Evolutionary conservation across 192 early-diverging fungal species (phyloP).

Genomic region (Umbelopsis ramanniana): DNA sequence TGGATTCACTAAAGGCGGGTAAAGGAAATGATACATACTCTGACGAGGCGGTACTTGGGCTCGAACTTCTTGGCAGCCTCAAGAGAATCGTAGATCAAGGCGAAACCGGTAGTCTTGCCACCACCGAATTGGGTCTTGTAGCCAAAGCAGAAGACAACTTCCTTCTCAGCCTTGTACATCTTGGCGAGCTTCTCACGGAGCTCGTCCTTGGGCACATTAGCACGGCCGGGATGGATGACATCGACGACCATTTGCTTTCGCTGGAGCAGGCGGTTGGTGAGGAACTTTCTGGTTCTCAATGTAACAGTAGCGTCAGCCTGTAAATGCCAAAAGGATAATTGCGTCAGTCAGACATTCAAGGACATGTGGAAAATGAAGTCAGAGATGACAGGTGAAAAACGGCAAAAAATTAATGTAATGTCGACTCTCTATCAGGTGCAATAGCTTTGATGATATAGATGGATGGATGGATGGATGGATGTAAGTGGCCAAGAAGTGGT

Average conservation of each 20-base stretch:
- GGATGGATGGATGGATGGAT: too few species aligned
- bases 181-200: conserved; percentile 92
- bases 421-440: too few species aligned
- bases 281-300: conserved; percentile 98
- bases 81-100: conserved; percentile 93
- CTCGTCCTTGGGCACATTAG: conserved; percentile 93
- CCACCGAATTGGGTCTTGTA: conserved; percentile 97
- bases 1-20: background rate
- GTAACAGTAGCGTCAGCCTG: conserved; percentile 90
- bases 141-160: conserved; percentile 91
- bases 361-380: background rate
- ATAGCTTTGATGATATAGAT: too few species aligned
- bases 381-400: too few species aligned
- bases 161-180: conserved; percentile 93
- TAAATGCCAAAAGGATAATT: conserved; percentile 2
- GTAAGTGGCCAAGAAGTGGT: too few species aligned
- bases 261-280: conserved; percentile 97
- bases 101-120: conserved; percentile 94
- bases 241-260: conserved; percentile 98
- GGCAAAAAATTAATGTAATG: too few species aligned
- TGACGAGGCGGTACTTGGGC: conserved; percentile 95
- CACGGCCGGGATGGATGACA: conserved; percentile 91
- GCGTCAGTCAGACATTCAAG: background rate
- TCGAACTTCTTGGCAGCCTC: conserved; percentile 98
- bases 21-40: conserved; percentile 52